Percentiles rank a stretch among this genome's conserved stretches.
Evolutionary conservation across 441 rosid genomes (phyloP).

Genomic region (Melastoma candidum): DNA sequence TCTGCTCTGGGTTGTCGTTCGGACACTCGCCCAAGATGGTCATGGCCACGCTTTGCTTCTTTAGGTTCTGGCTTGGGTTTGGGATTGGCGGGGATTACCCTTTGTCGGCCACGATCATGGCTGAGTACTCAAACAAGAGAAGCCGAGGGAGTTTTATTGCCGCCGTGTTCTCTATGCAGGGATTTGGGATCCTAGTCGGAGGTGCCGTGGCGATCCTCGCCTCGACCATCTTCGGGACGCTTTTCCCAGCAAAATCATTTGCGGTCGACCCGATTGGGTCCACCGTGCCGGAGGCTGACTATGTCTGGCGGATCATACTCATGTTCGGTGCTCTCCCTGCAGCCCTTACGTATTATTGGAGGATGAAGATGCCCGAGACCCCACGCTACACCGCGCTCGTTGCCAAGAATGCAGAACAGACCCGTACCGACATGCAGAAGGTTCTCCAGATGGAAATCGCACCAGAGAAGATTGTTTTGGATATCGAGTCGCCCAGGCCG

Average conservation of each 20-base stretch:
- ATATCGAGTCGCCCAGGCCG: background rate
- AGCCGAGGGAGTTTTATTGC: constrained; percentile 15
- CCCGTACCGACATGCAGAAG: constrained; percentile 10
- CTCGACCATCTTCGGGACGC: constrained; percentile 5
- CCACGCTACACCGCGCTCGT: constrained; percentile 16
- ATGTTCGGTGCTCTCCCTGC: constrained; percentile 15
- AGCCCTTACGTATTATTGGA: constrained; percentile 14
- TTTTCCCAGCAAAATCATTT: background rate
- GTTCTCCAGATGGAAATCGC: constrained; percentile 8
- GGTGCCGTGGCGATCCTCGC: constrained; percentile 4
- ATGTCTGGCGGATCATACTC: constrained; percentile 16
- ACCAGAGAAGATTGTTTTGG: background rate
- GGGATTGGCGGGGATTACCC: constrained; percentile 18
- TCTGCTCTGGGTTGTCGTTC: constrained; percentile 11
- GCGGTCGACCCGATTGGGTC: constrained; percentile 5
- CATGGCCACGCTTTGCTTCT: constrained; percentile 17
- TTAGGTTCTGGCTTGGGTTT: constrained; percentile 17
- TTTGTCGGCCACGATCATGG: constrained; percentile 15
- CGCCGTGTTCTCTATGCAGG: constrained; percentile 16
- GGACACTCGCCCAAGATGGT: constrained; percentile 6
- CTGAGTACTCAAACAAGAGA: constrained; percentile 18
- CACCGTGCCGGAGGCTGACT: constrained; percentile 12
- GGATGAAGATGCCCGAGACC: constrained; percentile 18
- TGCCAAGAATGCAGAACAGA: constrained; percentile 8
- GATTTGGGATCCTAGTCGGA: constrained; percentile 9